Base-by-base conservation (phyloP, 2,329 filamentous ascomycete genomes). In the Xylariales sp. region DNA sequence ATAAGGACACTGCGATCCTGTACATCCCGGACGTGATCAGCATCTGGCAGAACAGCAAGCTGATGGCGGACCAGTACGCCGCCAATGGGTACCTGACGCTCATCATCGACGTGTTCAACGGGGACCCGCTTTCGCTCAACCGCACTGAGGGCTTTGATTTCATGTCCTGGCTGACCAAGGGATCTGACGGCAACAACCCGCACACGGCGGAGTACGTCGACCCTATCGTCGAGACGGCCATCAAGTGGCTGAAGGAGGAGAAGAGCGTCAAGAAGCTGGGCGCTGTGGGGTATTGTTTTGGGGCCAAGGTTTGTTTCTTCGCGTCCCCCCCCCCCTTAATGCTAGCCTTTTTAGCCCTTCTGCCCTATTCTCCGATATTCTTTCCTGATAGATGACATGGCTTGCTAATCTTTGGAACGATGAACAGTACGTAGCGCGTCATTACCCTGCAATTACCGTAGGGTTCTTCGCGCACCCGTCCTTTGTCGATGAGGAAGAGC, bases 391-490 rank as follows among this genome's bases (percentile, higher is more conserved):
- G 4, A 11, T 22, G 38, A 28, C 14, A 20, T 22, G 14, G 16
- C 7, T 15, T n/a, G 38, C 28, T 41, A 31, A 36, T 24, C 15
- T 36, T 11, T 10, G 5, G 22, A 41, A 14, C 36, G 14, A 14
- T 9, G 27, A 40, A 21, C 42, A 83, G 76, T 89, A 86, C 60
- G 78, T 87, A 24, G 73, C 74, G 40, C 80, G 88, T 31, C 84
- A 82, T 69, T 73, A 73, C 66, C 71, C 70, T 43, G 79, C 79
- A 47, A 72, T 91, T 50, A 73, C 86, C 40, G 85, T 76, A 40
- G 87, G 84, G 28, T 93, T 74, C 64, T 64, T 78, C 14, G 88
- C 86, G 2, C 88, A 93, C 62, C 88, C 88, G 1, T 86, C 80
- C 19, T 89, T 89, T 51, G 78, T 93, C 21, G 70, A 77, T 5